Conservation (phyloP, 352 stramenopile genomes). For the Phytopythium litorale region DNA sequence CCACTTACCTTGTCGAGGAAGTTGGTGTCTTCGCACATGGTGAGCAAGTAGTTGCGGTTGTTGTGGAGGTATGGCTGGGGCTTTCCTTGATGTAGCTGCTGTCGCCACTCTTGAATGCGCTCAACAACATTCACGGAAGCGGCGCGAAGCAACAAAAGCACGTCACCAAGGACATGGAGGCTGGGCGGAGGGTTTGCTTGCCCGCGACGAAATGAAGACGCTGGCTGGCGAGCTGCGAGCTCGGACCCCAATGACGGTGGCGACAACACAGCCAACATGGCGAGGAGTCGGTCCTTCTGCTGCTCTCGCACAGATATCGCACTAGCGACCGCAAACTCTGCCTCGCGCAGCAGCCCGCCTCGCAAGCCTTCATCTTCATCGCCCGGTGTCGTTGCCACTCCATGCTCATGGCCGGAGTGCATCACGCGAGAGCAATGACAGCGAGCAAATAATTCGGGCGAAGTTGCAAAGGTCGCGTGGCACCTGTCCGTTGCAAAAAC, state of each 20-base stretch:
- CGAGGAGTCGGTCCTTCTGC: slow-evolving; percentile 35
- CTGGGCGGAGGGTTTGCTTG: slow-evolving; percentile 11
- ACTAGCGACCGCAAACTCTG: slow-evolving; percentile 32
- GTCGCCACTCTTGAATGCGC: slow-evolving; percentile 35
- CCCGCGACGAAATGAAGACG: neutral
- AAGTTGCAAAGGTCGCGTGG: neutral
- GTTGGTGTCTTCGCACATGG: slow-evolving; percentile 50
- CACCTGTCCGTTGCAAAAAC: neutral
- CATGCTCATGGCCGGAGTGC: neutral
- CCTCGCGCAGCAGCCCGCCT: slow-evolving; percentile 16
- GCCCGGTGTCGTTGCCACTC: neutral
- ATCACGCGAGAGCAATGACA: neutral
- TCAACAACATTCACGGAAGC: slow-evolving; percentile 61
- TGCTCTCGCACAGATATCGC: slow-evolving; percentile 47
- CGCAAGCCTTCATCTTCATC: neutral
- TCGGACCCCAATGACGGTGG: neutral
- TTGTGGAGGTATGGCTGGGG: slow-evolving; percentile 35
- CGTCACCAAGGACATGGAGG: slow-evolving; percentile 51
- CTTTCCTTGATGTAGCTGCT: slow-evolving; percentile 25
- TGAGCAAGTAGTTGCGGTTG: slow-evolving; percentile 45
- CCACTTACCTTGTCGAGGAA: slow-evolving; percentile 36
- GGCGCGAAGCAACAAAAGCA: slow-evolving; percentile 41
- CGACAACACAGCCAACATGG: slow-evolving; percentile 17
- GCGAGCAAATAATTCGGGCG: neutral
- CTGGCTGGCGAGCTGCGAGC: neutral